phyloP scores from a whole-genome alignment of 768 basidiomycete species.

The Fistulinella prunicolor region DNA sequence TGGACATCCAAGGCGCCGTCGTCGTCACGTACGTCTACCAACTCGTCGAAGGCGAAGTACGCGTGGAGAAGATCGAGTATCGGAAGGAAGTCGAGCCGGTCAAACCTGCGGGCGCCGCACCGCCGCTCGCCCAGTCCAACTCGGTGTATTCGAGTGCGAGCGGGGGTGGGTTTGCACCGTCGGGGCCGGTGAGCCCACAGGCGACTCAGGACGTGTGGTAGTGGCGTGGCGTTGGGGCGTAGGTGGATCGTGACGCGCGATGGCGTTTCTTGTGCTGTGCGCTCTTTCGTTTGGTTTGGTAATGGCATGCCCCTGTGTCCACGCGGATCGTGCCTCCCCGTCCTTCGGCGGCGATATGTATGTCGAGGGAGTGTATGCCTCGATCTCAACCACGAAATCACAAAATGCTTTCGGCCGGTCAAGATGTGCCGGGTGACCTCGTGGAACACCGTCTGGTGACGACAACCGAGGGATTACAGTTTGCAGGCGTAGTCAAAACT shows the following conservation, averaged over 20 bases:
- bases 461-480: too few relatives aligned
- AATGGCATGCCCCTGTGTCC: too few relatives aligned
- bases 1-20: conserved; percentile 97
- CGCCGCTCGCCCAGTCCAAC: conserved; percentile 31
- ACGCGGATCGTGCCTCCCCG: too few relatives aligned
- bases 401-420: too few relatives aligned
- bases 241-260: background rate
- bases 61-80: conserved; percentile 90
- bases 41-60: conserved; percentile 88
- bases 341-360: too few relatives aligned
- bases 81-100: conserved; percentile 54
- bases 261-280: too few relatives aligned
- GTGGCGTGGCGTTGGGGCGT: background rate
- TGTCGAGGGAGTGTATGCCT: too few relatives aligned
- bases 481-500: too few relatives aligned
- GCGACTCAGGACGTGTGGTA: conserved; percentile 29
- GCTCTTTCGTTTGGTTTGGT: too few relatives aligned
- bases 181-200: conserved; percentile 28
- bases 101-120: conserved; percentile 25
- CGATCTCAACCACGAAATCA: too few relatives aligned
- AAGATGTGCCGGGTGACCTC: too few relatives aligned
- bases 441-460: too few relatives aligned
- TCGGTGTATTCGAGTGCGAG: conserved; percentile 29
- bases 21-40: conserved; percentile 98
- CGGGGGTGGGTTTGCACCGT: conserved; percentile 14